These are phyloP conservation scores for Thielaviopsis euricoi DNA, from an alignment of 2,329 filamentous ascomycete genomes.

Conservation along the genomic window DNA sequence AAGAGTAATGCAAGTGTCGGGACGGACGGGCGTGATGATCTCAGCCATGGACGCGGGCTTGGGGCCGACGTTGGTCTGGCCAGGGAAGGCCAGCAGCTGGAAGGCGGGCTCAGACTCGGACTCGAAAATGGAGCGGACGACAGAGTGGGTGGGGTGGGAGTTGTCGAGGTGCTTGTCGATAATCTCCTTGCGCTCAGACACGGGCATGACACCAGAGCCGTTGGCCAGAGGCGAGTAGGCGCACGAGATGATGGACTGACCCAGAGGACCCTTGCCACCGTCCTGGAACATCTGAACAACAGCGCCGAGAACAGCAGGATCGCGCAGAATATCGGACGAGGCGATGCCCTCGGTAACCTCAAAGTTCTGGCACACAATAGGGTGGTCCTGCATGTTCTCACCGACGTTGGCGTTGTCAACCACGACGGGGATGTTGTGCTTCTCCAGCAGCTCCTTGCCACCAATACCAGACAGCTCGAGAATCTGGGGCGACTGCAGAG, in stretches of 20 bases:
- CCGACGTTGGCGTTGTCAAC: slow-evolving; percentile 39
- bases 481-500: slow-evolving; percentile 33
- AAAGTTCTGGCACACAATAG: slow-evolving; percentile 20
- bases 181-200: slow-evolving; percentile 15
- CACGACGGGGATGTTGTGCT: slow-evolving; percentile 27
- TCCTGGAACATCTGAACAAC: slow-evolving; percentile 22
- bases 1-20: slow-evolving; percentile 30
- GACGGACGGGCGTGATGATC: slow-evolving; percentile 17
- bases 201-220: slow-evolving; percentile 15
- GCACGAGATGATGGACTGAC: slow-evolving; percentile 23
- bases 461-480: slow-evolving; percentile 35
- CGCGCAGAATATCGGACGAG: slow-evolving; percentile 19
- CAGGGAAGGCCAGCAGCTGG: slow-evolving; percentile 21
- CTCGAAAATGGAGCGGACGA: slow-evolving; percentile 18
- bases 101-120: slow-evolving; percentile 18
- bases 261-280: slow-evolving; percentile 20
- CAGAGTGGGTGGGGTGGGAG: slow-evolving; percentile 13
- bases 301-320: slow-evolving; percentile 19
- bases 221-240: slow-evolving; percentile 22
- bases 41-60: slow-evolving; percentile 15
- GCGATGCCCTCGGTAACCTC: slow-evolving; percentile 22
- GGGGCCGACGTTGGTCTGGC: slow-evolving; percentile 17
- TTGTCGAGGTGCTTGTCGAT: slow-evolving; percentile 14
- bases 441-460: slow-evolving; percentile 23
- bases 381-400: slow-evolving; percentile 38